These are phyloP conservation scores for Penicillium egyptiacum DNA, from an alignment of 495 filamentous ascomycete genomes.

Conservation along the genomic window DNA sequence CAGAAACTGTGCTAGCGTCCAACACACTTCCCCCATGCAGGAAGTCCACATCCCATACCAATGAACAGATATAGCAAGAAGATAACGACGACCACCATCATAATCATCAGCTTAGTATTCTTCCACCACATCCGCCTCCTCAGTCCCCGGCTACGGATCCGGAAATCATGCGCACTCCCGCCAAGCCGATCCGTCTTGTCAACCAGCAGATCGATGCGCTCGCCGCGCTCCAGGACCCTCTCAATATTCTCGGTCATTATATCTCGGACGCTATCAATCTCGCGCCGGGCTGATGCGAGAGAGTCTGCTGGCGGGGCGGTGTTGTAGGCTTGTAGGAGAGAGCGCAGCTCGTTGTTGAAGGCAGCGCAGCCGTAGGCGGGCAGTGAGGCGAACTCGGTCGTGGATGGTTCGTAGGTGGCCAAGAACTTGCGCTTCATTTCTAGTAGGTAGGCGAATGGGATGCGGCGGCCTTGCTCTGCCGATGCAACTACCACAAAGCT, in stretches of 20 bases:
- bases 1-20: conserved; percentile 22
- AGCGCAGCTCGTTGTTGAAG: conserved; percentile 78
- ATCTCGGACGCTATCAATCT: conserved; percentile 89
- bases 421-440: conserved; percentile 90
- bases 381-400: conserved; percentile 70
- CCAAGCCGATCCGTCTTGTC: conserved; percentile 95
- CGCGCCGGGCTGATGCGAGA: conserved; percentile 73
- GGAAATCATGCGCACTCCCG: conserved; percentile 81
- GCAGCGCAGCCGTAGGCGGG: conserved; percentile 86
- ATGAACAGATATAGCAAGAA: conserved; percentile 82
- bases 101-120: conserved; percentile 89
- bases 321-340: conserved; percentile 81
- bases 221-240: conserved; percentile 87
- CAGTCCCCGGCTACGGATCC: conserved; percentile 78
- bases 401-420: conserved; percentile 62
- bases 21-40: conserved; percentile 56
- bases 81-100: conserved; percentile 76
- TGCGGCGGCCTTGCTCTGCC: conserved; percentile 73
- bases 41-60: conserved; percentile 72
- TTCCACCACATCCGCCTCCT: conserved; percentile 99
- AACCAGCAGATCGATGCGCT: conserved; percentile 91
- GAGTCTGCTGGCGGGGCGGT: conserved; percentile 81
- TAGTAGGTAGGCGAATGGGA: conserved; percentile 89
- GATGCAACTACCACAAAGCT: conserved; percentile 85
- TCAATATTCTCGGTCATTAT: conserved; percentile 99